Evolutionary conservation across 768 basidiomycete genomes (phyloP).

Genomic region (Russula sp.): DNA sequence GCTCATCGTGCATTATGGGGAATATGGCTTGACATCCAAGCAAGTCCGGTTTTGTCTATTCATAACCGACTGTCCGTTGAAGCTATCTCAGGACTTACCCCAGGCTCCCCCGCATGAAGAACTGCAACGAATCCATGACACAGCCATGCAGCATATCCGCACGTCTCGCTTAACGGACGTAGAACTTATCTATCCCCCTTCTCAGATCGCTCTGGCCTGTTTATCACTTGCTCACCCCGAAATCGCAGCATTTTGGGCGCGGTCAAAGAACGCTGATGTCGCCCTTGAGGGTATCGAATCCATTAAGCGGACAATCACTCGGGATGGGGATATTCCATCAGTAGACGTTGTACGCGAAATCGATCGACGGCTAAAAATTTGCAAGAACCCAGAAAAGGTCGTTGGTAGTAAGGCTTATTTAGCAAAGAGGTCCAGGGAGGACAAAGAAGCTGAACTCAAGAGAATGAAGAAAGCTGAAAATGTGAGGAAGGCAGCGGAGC

Average conservation of each 20-base stretch:
- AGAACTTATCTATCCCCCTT: slow-evolving; percentile 88
- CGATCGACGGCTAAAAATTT: slow-evolving; percentile 79
- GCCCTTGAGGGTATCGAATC: slow-evolving; percentile 45
- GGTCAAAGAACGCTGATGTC: slow-evolving; percentile 41
- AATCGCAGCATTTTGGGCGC: slow-evolving; percentile 60
- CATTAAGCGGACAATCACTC: slow-evolving; percentile 56
- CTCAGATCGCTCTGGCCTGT: slow-evolving; percentile 87
- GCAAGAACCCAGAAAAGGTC: slow-evolving; percentile 96
- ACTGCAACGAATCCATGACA: slow-evolving; percentile 58
- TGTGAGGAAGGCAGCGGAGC: slow-evolving; percentile 55
- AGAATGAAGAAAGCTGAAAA: slow-evolving; percentile 46
- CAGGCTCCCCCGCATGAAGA: slow-evolving; percentile 46
- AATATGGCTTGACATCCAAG: slow-evolving; percentile 85
- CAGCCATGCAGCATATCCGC: slow-evolving; percentile 63
- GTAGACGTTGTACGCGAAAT: slow-evolving; percentile 85
- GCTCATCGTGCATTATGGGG: slow-evolving; percentile 87
- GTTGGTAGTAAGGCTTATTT: slow-evolving; percentile 83
- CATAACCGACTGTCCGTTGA: slow-evolving; percentile 8
- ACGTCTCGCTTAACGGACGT: slow-evolving; percentile 86
- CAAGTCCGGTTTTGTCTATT: slow-evolving; percentile 53
- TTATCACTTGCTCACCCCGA: slow-evolving; percentile 62
- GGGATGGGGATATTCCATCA: slow-evolving; percentile 60
- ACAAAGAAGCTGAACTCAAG: slow-evolving; percentile 66
- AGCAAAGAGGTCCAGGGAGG: slow-evolving; percentile 67
- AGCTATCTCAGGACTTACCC: slow-evolving; percentile 51